Base-by-base conservation (phyloP, 768 basidiomycete genomes). In the Hypholoma sublateritium region DNA sequence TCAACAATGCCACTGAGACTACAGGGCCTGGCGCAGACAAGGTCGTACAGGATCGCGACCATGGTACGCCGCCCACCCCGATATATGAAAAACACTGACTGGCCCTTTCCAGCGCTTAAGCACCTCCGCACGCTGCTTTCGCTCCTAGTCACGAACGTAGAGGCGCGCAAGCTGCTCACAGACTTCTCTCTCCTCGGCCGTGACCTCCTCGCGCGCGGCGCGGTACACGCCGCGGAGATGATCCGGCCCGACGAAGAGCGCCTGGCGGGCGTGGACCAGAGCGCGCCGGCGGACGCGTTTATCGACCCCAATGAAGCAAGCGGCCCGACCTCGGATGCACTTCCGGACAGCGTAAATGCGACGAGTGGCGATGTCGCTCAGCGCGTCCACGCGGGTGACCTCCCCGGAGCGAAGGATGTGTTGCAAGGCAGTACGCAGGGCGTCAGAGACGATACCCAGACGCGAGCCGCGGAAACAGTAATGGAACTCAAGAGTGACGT, bases 131-230 rank as follows among this genome's bases (percentile, higher is more conserved):
- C 94, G 0, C 83, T 99, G 47, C 78, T 92, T 58, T 83, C 84
- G 43, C 87, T 98, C 65, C 78, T 98, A 65, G 79, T 94, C 60
- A 96, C 95, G 68, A 99, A 99, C 75, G 88, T 91, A 0, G 91
- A 96, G 74, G 88, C 90, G 25, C 88, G 94, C 65, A 96, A 97
- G 69, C 85, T 97, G 22, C 72, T 95, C 51, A 81, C 85, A 1
- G 92, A 94, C 71, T 86, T 90, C 60, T 81, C 84, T 8, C 69
- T 88, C 55, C 85, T 93, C 49, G 90, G 91, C 0, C 88, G 93
- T 42, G 93, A 96, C 69, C 77, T 97, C 53, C 84, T 96, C 59
- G 84, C 91, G 4, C 87, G 82, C 43, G 82, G 82, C 17, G 87
- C 91, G 0, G 70, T 78, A 62, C 89, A 93, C 65, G 87, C 82